Conservation (phyloP, 2,329 filamentous ascomycete species). For the Microcyclosporella mali region DNA sequence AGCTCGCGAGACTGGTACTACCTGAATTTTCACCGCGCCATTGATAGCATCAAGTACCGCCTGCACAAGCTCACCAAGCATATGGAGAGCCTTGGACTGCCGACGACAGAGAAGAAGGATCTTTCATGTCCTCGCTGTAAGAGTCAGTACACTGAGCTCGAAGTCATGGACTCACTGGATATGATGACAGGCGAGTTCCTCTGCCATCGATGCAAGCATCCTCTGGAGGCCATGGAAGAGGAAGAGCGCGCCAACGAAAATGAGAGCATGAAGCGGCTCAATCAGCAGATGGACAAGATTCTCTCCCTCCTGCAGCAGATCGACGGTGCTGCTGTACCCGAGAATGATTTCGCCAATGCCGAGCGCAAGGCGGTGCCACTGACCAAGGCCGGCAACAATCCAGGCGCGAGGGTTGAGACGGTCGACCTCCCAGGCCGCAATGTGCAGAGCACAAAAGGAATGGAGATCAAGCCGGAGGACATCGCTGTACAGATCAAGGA, state of each 20-base stretch:
- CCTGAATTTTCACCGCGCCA: conserved; percentile 87
- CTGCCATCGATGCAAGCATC: conserved; percentile 69
- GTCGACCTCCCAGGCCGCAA: conserved; percentile 30
- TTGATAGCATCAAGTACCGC: conserved; percentile 94
- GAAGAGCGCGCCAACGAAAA: conserved; percentile 50
- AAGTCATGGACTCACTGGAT: conserved; percentile 73
- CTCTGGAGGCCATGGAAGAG: conserved; percentile 56
- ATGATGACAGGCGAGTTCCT: conserved; percentile 55
- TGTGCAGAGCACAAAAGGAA: conserved; percentile 30
- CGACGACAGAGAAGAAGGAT: conserved; percentile 79
- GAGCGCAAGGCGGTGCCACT: conserved; percentile 59
- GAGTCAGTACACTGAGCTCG: conserved; percentile 81
- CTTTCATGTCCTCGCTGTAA: conserved; percentile 79
- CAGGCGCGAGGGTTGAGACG: conserved; percentile 43
- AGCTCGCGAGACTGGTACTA: conserved; percentile 80
- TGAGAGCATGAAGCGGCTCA: conserved; percentile 66
- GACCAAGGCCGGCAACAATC: conserved; percentile 60
- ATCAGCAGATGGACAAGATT: conserved; percentile 73
- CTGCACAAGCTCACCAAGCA: conserved; percentile 82
- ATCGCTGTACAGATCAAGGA: conserved; percentile 31
- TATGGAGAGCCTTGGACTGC: conserved; percentile 76
- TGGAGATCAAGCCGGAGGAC: conserved; percentile 31
- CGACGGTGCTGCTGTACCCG: conserved; percentile 66
- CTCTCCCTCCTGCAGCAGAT: conserved; percentile 70
- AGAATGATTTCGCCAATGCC: conserved; percentile 65